Evolutionary conservation across 495 filamentous ascomycete species (phyloP), one percentile per base, ranked within the genome.

Genomic region (Hyaloscypha hepaticicola): DNA sequence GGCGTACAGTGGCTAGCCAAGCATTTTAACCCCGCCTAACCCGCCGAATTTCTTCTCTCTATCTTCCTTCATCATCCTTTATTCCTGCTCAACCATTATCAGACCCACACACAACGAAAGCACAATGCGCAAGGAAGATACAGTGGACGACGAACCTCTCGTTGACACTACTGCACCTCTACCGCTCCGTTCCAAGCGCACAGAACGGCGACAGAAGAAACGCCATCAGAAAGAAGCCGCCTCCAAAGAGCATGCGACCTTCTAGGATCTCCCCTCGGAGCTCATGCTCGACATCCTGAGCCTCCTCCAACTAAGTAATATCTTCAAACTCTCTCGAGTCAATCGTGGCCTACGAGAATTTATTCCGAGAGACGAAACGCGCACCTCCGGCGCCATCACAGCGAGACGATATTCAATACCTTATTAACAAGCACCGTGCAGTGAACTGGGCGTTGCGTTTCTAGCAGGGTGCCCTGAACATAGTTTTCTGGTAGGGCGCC

Each of bases 191-290:
- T 84, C 82, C 9, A 85, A 83, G 63, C 77, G 79, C 28, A 83
- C 77, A 0, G 73, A 79, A 51, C 75, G 83, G 3, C 25, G 24
- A 3, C 50, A 53, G 14, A 53, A 53, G 50, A 53, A 53, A 27
- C 21, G 50, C 50, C 72, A 65, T 19, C 71, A 71, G 58, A 82
- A 78, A 62, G 80, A 74, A 65, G 69, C 75, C 27, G 67, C 76
- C 24, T 80, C 78, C 66, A 77, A 73, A 51, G 56, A 69, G 16
- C 58, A 69, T 4, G 49, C 29, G 34, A 51, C 45, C 2, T 64
- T 84, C 12, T 38, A 78, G 5, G 76, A 78, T 45, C 72, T 84
- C 1, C 82, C 83, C 1, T 76, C 76, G 45, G 83, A 86, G 65
- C 68, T 86, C 9, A 41, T 82, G 1, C 63, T 79, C 14, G 70